phyloP scores from a whole-genome alignment of 345 rosid species.

The Euphorbia peplus region DNA sequence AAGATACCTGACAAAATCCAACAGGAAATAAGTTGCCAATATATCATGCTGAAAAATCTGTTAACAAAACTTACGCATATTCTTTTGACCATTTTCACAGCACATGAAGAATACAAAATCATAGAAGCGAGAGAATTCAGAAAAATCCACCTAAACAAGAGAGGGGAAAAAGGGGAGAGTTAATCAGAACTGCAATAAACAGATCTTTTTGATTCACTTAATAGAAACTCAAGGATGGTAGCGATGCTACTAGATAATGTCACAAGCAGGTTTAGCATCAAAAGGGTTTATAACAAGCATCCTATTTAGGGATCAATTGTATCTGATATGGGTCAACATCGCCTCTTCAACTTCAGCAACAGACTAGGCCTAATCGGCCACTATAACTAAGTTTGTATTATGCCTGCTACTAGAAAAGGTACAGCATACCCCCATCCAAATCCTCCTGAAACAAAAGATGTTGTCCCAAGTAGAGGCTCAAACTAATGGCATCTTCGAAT shows the following conservation, averaged over 20 bases:
- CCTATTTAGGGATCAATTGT: not conserved
- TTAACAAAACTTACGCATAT: constrained; percentile 61
- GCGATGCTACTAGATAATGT: not conserved
- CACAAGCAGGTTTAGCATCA: not conserved
- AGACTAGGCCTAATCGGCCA: not conserved
- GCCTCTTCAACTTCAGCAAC: too few relatives aligned
- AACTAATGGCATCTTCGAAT: not conserved
- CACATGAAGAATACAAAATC: constrained; percentile 95
- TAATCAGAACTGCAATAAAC: constrained; percentile 1
- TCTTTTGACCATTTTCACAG: constrained; percentile 94
- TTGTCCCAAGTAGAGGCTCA: not conserved
- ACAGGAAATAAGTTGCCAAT: not conserved
- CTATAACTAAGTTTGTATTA: not conserved
- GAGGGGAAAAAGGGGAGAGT: not conserved
- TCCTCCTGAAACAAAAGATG: not conserved
- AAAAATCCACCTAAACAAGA: constrained; percentile 58
- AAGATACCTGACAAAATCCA: not conserved
- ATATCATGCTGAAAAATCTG: not conserved
- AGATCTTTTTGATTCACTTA: not conserved
- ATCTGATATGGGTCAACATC: too few relatives aligned
- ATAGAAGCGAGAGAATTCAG: constrained; percentile 72
- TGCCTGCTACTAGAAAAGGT: not conserved
- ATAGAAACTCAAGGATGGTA: not conserved
- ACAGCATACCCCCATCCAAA: not conserved
- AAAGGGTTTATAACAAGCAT: not conserved